These are phyloP conservation scores for Acanthamoeba lenticulata DNA, from an alignment of 208 protist species.

Conservation along the genomic window DNA sequence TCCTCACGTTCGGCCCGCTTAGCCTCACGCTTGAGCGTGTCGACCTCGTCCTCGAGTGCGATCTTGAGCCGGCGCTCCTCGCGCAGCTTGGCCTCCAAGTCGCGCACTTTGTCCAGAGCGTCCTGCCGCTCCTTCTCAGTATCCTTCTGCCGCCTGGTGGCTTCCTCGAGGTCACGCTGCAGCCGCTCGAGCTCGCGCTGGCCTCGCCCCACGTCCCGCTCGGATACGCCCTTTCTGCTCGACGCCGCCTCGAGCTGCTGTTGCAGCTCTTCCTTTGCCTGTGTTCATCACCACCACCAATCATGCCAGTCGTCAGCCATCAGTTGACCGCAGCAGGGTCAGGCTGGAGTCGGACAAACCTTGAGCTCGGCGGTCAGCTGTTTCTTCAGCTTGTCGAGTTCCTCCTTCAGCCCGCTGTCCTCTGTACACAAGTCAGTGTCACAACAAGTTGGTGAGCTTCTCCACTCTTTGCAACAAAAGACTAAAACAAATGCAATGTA, in stretches of 20 bases:
- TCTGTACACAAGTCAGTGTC: neutral
- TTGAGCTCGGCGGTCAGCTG: neutral
- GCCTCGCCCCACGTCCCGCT: constrained; percentile 11
- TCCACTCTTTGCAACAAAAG: neutral
- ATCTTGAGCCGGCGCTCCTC: neutral
- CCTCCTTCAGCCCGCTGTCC: neutral
- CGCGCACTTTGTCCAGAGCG: neutral
- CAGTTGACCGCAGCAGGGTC: no score
- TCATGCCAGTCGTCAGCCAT: no score
- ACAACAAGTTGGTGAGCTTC: neutral
- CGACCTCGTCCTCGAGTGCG: constrained; percentile 12
- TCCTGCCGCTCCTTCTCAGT: constrained; percentile 29
- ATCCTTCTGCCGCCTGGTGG: neutral
- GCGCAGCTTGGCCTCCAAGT: neutral
- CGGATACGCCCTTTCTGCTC: neutral
- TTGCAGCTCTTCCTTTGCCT: constrained; percentile 11
- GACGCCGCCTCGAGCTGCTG: neutral
- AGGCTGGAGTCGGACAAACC: no score
- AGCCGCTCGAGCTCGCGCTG: neutral
- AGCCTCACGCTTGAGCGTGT: constrained; percentile 22
- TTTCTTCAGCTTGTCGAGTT: constrained; percentile 4
- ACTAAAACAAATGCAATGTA: neutral
- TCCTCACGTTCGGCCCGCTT: constrained; percentile 9
- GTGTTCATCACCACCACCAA: neutral
- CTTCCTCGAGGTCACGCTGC: neutral